These are phyloP conservation scores for Nothophytophthora sp. DNA, from an alignment of 352 stramenopile species.

Conservation along the genomic window DNA sequence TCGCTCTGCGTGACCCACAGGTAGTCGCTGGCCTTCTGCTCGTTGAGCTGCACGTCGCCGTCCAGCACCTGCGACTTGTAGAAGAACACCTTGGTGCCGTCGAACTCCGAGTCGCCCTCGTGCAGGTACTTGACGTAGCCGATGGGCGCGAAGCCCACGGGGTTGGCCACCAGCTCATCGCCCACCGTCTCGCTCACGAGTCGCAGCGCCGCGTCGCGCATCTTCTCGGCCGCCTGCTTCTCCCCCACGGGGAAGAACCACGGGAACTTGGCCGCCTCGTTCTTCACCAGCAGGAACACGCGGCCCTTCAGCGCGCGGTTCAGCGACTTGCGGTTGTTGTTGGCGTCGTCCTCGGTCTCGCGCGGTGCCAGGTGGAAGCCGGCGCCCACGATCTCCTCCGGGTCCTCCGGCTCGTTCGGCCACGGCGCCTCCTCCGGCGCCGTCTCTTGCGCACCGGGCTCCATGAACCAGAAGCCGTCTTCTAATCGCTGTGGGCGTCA, in stretches of 20 bases:
- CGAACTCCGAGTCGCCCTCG: slow-evolving; percentile 47
- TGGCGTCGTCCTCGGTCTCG: slow-evolving; percentile 76
- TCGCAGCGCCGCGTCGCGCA: slow-evolving; percentile 77
- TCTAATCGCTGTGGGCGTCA: no score
- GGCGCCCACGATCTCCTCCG: slow-evolving; percentile 70
- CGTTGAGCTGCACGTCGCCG: slow-evolving; percentile 66
- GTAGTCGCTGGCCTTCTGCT: slow-evolving; percentile 65
- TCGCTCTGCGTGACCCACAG: slow-evolving; percentile 81
- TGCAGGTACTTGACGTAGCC: slow-evolving; percentile 77
- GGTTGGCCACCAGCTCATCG: slow-evolving; percentile 44
- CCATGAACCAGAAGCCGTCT: slow-evolving; percentile 87
- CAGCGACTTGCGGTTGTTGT: slow-evolving; percentile 85
- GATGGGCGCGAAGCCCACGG: slow-evolving; percentile 76
- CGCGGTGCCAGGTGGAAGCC: slow-evolving; percentile 77
- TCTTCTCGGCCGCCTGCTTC: slow-evolving; percentile 69
- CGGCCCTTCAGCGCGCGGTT: slow-evolving; percentile 83
- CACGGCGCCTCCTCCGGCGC: slow-evolving; percentile 72
- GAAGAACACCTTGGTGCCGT: slow-evolving; percentile 88
- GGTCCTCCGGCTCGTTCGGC: slow-evolving; percentile 59
- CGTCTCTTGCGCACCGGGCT: slow-evolving; percentile 70
- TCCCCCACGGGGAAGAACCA: slow-evolving; percentile 82
- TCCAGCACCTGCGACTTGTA: slow-evolving; percentile 79
- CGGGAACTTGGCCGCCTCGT: slow-evolving; percentile 52
- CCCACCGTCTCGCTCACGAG: slow-evolving; percentile 50
- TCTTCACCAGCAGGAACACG: slow-evolving; percentile 81